Conservation (phyloP, 2,329 filamentous ascomycete genomes). For the Geosmithia flava region DNA sequence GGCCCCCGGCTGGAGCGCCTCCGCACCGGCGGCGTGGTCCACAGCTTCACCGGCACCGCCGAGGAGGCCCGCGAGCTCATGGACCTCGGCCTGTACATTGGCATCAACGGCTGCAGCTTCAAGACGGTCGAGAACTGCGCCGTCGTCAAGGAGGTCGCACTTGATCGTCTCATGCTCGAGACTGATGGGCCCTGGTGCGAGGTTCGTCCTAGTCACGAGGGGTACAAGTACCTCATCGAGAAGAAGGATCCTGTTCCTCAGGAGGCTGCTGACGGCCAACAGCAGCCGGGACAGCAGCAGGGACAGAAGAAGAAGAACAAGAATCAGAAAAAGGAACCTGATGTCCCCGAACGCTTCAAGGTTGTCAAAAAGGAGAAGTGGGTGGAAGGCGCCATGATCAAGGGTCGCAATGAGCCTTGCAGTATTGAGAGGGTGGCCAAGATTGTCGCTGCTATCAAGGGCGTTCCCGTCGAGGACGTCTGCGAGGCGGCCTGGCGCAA, state of each 20-base stretch:
- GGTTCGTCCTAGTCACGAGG: conserved; percentile 78
- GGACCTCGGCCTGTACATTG: conserved; percentile 72
- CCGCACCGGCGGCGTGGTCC: conserved; percentile 71
- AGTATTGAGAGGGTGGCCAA: conserved; percentile 79
- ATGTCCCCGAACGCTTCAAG: conserved; percentile 62
- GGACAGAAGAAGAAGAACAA: conserved; percentile 28
- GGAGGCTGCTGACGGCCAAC: background rate
- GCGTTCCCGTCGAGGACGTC: conserved; percentile 65
- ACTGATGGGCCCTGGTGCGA: conserved; percentile 98
- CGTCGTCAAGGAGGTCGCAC: conserved; percentile 66
- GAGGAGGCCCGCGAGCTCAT: conserved; percentile 77
- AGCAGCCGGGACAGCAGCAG: conserved; percentile 5
- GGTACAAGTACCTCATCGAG: conserved; percentile 54
- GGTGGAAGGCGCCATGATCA: conserved; percentile 77
- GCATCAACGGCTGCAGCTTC: conserved; percentile 93
- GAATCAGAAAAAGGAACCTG: conserved; percentile 47
- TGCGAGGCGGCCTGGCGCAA: conserved; percentile 80
- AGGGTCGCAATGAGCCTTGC: conserved; percentile 88
- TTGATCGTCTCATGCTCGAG: conserved; percentile 81
- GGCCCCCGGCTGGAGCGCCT: conserved; percentile 50
- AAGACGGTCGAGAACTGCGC: conserved; percentile 87
- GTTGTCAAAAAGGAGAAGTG: conserved; percentile 95
- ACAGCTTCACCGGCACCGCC: conserved; percentile 83
- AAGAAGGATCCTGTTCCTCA: conserved; percentile 18
- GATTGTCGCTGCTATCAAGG: conserved; percentile 80